Evolutionary conservation across 768 basidiomycete species (phyloP), one percentile per base, ranked within the genome.

Genomic region (Postia placenta): DNA sequence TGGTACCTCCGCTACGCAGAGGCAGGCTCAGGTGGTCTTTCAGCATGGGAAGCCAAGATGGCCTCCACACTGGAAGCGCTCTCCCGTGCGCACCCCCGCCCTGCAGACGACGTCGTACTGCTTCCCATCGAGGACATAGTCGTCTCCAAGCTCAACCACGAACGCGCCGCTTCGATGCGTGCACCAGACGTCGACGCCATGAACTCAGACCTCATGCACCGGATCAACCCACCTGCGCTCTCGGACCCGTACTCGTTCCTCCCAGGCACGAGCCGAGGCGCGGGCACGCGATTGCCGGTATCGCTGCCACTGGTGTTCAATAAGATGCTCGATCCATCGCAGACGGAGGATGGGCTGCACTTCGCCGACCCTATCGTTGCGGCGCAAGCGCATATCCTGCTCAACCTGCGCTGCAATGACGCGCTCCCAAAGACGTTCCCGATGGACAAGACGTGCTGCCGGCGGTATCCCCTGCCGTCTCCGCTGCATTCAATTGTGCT

Each of bases 401-500:
- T 92, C 23, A 93, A 92, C 56, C 65, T 89, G 48, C 77, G 78
- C 26, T 96, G 92, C 64, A 95, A 96, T 61, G 76, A 90, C 85
- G 2, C 92, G 86, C 64, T 95, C 85, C 64, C 83, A 76, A 63
- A 72, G 71, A 47, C 90, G 87, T 68, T 56, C 50, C 63, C 63
- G 3, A 45, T 62, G 42, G 63, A 62, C 48, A 62, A 60, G 75
- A 90, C 89, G 0, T 96, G 92, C 65, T 96, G 92, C 60, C 80
- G 79, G 54, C 69, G 71, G 37, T 94, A 94, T 66, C 86, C 89
- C 2, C 68, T 70, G 63, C 80, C 87, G 0, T 75, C 78, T 3
- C 49, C 71, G 38, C 59, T 81, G 33, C 83, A 92, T 53, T 53
- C 73, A 14, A 37, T 83, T 25, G 60, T 86, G 39, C 64, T 91